phyloP scores from a whole-genome alignment of 805 yeast genomes.

The Candida boleticola region DNA sequence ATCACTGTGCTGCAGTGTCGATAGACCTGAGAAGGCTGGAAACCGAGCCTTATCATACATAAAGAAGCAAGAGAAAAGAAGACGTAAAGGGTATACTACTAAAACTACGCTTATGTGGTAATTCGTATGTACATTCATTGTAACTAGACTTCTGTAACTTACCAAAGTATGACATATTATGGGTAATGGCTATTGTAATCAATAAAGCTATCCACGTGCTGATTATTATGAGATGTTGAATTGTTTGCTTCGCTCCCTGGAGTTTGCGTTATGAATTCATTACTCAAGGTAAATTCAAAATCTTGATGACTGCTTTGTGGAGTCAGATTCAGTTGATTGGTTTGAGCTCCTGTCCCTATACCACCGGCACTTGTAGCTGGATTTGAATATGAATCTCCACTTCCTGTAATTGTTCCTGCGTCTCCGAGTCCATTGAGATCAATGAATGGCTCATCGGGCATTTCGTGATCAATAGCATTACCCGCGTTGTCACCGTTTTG shows the following conservation, averaged over 20 bases:
- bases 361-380: background rate
- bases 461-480: conserved; percentile 1
- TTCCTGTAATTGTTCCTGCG: background rate
- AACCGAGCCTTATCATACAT: too few species aligned
- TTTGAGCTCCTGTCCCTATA: background rate
- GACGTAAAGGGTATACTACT: too few species aligned
- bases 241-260: conserved; percentile 8
- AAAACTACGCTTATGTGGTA: too few species aligned
- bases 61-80: too few species aligned
- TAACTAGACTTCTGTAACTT: too few species aligned
- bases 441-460: conserved; percentile 2
- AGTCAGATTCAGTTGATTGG: conserved; percentile 4
- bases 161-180: too few species aligned
- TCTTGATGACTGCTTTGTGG: conserved; percentile 6
- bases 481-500: background rate
- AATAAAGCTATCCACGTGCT: conserved; percentile 17
- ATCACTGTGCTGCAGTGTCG: too few species aligned
- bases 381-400: background rate
- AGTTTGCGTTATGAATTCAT: conserved; percentile 8
- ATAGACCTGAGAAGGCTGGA: too few species aligned
- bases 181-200: conserved; percentile 21
- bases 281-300: conserved; percentile 10
- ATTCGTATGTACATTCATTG: too few species aligned
- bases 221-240: conserved; percentile 11
- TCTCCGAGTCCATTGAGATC: conserved; percentile 3